Base-by-base conservation (phyloP, 768 basidiomycete genomes). In the Boletus sensibilis region DNA sequence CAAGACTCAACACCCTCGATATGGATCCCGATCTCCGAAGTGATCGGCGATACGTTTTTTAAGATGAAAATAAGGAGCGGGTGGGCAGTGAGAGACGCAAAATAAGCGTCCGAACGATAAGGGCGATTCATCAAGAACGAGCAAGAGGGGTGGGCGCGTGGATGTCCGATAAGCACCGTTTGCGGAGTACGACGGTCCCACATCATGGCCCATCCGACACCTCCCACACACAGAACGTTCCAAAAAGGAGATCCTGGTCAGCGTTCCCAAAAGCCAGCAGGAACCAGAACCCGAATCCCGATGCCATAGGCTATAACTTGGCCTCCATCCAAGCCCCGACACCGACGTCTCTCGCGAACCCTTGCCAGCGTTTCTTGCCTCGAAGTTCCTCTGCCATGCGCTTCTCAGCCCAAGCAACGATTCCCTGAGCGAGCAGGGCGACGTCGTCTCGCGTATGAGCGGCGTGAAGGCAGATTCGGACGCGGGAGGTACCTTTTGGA, bases 391-490 rank as follows among this genome's bases (percentile, higher is more conserved):
- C 69, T 4, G 18, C 34, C 55, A 45, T 47, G 16, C 60, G 49
- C 23, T 27, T 23, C n/a, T 60, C 61, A 38, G 77, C 59, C 52
- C 72, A 75, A 35, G 72, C 76, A 33, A 83, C 55, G 46, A 86
- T 76, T 0, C 78, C 82, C 2, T 68, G 53, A 0, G 83, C 78
- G 20, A 97, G 72, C 14, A 71, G 66, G 38, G 83, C 80, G 4
- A 96, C 78, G 29, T 95, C 86, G 38, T 74, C 77, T 3, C 64
- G 55, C 14, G 84, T 83, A 64, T 95, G 92, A 2, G 80, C 84
- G 0, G 93, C 85, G 64, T 94, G 90, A 27, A 98, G 65, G 69
- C 95, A 98, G n/a, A 98, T 82, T 3, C 95, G 74, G 2, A 98
- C 87, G 18, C 94, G 82, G 57, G 94, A 89, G 56, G 81, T 82